Conservation (phyloP, 371 early-diverging fungal species). For the Sporodiniella umbellata region DNA sequence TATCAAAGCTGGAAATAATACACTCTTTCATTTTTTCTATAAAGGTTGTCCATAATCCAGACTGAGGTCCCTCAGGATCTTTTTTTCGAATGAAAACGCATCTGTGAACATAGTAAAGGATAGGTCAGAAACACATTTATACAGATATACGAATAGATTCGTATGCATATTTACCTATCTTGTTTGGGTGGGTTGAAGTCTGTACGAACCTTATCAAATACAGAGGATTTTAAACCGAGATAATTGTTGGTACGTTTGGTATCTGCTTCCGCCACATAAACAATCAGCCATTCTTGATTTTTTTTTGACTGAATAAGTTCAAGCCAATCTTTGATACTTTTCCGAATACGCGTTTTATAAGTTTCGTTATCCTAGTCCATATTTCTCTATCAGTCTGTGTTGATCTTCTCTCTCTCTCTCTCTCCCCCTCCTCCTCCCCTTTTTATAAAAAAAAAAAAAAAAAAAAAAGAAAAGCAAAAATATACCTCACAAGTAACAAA, state of each 20-base stretch:
- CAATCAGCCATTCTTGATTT: slow-evolving; percentile 91
- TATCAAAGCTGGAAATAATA: slow-evolving; percentile 75
- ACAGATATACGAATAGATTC: too few species aligned
- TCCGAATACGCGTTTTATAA: slow-evolving; percentile 72
- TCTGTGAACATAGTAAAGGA: slow-evolving; percentile 23
- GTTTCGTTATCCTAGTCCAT: slow-evolving; percentile 70
- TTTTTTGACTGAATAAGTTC: slow-evolving; percentile 70
- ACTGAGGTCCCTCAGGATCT: slow-evolving; percentile 58
- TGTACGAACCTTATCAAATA: slow-evolving; percentile 83
- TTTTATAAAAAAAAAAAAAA: too few species aligned
- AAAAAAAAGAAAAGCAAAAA: too few species aligned
- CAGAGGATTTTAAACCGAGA: slow-evolving; percentile 63
- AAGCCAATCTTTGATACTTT: slow-evolving; percentile 83
- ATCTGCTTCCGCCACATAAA: slow-evolving; percentile 77
- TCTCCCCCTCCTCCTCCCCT: too few species aligned
- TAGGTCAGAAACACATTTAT: background rate
- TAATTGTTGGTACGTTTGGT: slow-evolving; percentile 61
- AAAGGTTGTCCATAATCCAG: slow-evolving; percentile 78
- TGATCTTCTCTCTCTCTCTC: too few species aligned
- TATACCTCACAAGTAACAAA: slow-evolving; percentile 83
- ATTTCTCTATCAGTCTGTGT: background rate
- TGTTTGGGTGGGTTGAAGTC: slow-evolving; percentile 81
- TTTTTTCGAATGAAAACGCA: slow-evolving; percentile 60
- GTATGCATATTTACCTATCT: slow-evolving; percentile 59
- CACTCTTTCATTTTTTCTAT: slow-evolving; percentile 78